Evolutionary conservation across 139 green algal species (phyloP).

Genomic region (Chlorella vulgaris): DNA sequence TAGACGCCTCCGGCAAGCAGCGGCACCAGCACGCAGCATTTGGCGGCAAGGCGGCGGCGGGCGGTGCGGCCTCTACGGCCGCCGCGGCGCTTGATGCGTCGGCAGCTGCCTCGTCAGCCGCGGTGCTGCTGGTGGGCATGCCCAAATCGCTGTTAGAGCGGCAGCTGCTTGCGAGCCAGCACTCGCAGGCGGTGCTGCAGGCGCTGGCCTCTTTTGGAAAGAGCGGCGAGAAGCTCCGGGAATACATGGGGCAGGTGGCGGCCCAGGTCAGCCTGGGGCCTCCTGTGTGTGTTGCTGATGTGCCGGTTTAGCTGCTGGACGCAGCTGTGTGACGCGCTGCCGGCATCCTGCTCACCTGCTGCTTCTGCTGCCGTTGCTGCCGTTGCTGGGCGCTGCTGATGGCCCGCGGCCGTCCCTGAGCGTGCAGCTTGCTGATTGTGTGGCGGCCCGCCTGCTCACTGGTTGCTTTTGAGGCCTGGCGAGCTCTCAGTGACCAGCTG

Average conservation of each 20-base stretch:
- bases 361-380: background rate
- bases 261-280: conserved; percentile 10
- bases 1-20: conserved; percentile 2
- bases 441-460: too few relatives aligned
- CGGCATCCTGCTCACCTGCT: background rate
- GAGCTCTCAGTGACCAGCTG: background rate
- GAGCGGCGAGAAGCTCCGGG: conserved; percentile 19
- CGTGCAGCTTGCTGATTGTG: too few relatives aligned
- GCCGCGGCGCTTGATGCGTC: background rate
- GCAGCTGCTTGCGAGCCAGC: conserved; percentile 20
- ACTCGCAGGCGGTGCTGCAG: background rate
- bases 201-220: conserved; percentile 9
- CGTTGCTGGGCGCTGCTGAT: background rate
- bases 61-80: background rate
- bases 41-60: background rate
- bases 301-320: background rate
- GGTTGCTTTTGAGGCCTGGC: too few relatives aligned
- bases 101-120: background rate
- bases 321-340: background rate
- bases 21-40: background rate
- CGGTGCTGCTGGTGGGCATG: conserved; percentile 13
- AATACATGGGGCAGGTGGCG: conserved; percentile 21
- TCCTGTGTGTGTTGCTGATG: background rate
- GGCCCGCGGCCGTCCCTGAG: background rate
- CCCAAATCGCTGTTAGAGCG: conserved; percentile 16